phyloP scores from a whole-genome alignment of 176 grass and related monocot genomes.

The Melocanna baccifera region DNA sequence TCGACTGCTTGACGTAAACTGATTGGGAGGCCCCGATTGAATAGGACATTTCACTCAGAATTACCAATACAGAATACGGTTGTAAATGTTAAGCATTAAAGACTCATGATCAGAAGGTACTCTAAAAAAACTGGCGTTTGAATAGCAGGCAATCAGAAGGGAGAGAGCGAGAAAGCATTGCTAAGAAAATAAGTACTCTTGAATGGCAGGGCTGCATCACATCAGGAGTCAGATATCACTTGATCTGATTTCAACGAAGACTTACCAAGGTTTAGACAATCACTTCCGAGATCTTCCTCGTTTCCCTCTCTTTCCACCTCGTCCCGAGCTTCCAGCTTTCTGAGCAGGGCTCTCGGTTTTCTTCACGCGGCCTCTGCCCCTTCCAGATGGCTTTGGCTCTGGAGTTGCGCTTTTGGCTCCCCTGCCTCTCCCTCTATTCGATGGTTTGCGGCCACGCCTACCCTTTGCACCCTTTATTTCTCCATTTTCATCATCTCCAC shows the following conservation, averaged over 20 bases:
- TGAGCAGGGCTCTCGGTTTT: conserved; percentile 40
- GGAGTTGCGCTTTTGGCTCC: conserved; percentile 47
- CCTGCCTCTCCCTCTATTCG: conserved; percentile 64
- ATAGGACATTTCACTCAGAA: neutral
- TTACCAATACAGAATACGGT: neutral
- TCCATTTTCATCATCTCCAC: conserved; percentile 44
- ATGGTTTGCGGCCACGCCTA: conserved; percentile 55
- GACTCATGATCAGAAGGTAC: conserved; percentile 1
- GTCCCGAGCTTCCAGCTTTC: conserved; percentile 41
- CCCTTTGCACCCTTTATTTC: conserved; percentile 37
- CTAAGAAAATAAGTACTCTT: conserved; percentile 15
- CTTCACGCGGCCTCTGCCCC: conserved; percentile 70
- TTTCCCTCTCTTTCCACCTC: conserved; percentile 52
- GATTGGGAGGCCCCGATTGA: neutral
- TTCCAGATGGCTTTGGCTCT: conserved; percentile 40
- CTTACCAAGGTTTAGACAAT: neutral
- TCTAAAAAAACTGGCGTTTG: neutral
- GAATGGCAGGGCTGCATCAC: conserved; percentile 12
- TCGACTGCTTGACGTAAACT: neutral
- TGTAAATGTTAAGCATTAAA: conserved; percentile 31
- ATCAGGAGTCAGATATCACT: conserved; percentile 31
- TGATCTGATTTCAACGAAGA: conserved; percentile 7
- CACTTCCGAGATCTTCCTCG: conserved; percentile 41
- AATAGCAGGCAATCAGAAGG: neutral
- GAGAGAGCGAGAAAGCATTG: neutral